Conservation (phyloP, 805 yeast genomes). For the Yamadazyma paraphyllophila region DNA sequence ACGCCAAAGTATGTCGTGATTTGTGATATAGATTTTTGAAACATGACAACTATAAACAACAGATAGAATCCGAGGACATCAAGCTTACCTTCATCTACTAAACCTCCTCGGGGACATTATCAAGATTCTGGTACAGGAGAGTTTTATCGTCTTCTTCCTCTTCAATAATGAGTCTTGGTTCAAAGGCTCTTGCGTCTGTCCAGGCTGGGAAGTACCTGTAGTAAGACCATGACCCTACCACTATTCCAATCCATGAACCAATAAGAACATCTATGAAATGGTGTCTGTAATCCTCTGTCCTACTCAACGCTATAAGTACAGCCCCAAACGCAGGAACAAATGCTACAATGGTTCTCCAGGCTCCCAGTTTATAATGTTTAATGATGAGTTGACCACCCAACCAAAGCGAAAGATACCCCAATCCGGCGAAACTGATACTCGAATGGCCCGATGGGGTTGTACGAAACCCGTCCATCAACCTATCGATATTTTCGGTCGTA, state of each 20-base stretch:
- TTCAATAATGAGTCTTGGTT: conserved; percentile 26
- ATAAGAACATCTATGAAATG: conserved; percentile 81
- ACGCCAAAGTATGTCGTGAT: too few relatives aligned
- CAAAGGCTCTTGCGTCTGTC: conserved; percentile 30
- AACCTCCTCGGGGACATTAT: conserved; percentile 5
- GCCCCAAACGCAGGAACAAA: conserved; percentile 67
- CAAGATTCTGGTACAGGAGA: not conserved
- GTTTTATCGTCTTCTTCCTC: conserved; percentile 7
- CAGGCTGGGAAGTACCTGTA: conserved; percentile 50
- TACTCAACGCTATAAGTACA: conserved; percentile 69
- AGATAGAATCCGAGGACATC: too few relatives aligned
- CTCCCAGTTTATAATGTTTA: conserved; percentile 49
- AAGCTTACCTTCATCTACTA: too few relatives aligned
- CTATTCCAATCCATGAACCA: conserved; percentile 67
- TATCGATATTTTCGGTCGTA: conserved; percentile 46
- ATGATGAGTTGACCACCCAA: conserved; percentile 59
- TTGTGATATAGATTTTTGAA: too few relatives aligned
- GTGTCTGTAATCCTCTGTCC: conserved; percentile 92
- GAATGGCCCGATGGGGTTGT: conserved; percentile 86
- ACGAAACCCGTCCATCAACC: conserved; percentile 68
- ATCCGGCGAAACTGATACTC: conserved; percentile 64
- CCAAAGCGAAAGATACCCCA: conserved; percentile 65
- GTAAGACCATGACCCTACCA: conserved; percentile 59
- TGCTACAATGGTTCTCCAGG: conserved; percentile 60
- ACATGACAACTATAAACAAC: too few relatives aligned